Base-by-base conservation (phyloP, 345 rosid genomes). In the Camelina laxa region DNA sequence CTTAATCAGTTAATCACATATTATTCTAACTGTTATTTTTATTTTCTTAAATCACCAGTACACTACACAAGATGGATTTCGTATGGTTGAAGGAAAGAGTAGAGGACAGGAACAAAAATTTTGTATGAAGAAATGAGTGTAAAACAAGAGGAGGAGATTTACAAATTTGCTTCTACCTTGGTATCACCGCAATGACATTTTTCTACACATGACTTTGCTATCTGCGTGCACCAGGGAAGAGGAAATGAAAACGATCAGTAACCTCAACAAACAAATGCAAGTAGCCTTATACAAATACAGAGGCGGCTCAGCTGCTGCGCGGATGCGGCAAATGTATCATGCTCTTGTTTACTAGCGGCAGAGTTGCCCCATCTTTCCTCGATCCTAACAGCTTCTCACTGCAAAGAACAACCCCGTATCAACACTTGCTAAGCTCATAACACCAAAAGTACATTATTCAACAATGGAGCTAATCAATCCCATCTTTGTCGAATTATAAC, bases 271-370 rank as follows among this genome's bases (percentile, higher is more conserved):
- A 7, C 57, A 57, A 63, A 27, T 60, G 12, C 60, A 5, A 70
- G n/a, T 60, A 19, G 56, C 21, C 85, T 79, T 82, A 63, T 51
- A 49, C 48, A 39, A 20, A 39, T 39, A 38, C 36, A 22, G 39
- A n/a, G 10, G n/a, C 4, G 21, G 19, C 15, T 66, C 67, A 55
- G 44, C 44, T 49, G 20, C 10, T 58, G 44, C 38, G 68, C 1
- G 67, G 55, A 68, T 68, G 63, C 42, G 81, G 73, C 17, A 84
- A 16, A 80, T 94, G 85, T 82, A 91, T 85, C 72, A 82, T 86
- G 36, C 86, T 86, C 89, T 82, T 87, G 85, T 91, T 94, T 66
- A 94, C 96, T 13, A 94, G 82, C 0, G 97, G 98, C 9, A 91
- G 78, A 9, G 31, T 21, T 24, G 87, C 95, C 4, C 92, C 91